phyloP scores from a whole-genome alignment of 2,329 filamentous ascomycete species.

The Pseudogymnoascus sp. region DNA sequence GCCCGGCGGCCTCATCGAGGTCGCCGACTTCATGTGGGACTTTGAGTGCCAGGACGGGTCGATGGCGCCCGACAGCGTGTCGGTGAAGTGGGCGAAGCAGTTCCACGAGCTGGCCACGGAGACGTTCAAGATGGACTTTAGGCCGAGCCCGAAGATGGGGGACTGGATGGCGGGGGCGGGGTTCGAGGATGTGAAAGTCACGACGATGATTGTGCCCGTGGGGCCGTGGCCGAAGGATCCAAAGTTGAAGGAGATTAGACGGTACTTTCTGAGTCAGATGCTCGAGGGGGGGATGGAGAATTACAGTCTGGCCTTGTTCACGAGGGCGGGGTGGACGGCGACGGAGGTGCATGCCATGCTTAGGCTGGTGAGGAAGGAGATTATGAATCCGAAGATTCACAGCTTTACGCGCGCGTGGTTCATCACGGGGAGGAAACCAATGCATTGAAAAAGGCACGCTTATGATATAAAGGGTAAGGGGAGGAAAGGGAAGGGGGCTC shows the following conservation, averaged over 20 bases:
- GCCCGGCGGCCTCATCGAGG: constrained; percentile 26
- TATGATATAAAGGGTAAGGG: neutral
- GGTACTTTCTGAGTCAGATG: constrained; percentile 18
- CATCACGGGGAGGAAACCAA: neutral
- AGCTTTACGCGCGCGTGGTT: constrained; percentile 16
- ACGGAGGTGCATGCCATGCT: constrained; percentile 16
- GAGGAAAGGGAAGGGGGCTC: neutral
- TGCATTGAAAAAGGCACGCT: neutral
- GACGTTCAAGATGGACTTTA: constrained; percentile 14
- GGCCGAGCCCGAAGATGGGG: constrained; percentile 18
- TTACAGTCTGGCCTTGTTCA: constrained; percentile 17
- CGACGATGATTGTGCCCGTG: constrained; percentile 20
- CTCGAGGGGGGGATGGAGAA: constrained; percentile 18
- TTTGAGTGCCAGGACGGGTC: constrained; percentile 13
- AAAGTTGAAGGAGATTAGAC: constrained; percentile 23
- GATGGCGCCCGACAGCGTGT: constrained; percentile 14
- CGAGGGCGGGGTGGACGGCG: constrained; percentile 17
- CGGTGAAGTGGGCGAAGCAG: constrained; percentile 12
- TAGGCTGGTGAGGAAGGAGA: constrained; percentile 15
- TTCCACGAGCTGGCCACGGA: constrained; percentile 12
- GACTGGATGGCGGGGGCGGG: constrained; percentile 29
- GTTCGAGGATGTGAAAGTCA: constrained; percentile 35
- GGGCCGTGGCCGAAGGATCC: constrained; percentile 31
- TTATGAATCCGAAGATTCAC: constrained; percentile 17
- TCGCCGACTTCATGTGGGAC: constrained; percentile 22